Conservation (phyloP, 2,329 filamentous ascomycete species). For the Stagonosporopsis vannaccii region DNA sequence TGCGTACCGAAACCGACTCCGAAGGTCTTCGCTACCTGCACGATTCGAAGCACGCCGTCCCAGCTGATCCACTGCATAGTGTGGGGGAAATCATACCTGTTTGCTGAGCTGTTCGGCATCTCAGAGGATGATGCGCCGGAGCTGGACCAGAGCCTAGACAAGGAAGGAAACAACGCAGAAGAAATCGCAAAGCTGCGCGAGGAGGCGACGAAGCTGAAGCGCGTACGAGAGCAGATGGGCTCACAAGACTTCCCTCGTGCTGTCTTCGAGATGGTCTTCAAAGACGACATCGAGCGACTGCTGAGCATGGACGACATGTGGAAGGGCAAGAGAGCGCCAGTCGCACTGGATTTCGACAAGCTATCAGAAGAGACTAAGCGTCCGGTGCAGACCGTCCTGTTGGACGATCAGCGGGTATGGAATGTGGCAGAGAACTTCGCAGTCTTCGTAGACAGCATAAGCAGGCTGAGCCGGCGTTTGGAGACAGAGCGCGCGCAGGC, state of each 20-base stretch:
- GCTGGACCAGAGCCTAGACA: slow-evolving; percentile 80
- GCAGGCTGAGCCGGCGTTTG: slow-evolving; percentile 77
- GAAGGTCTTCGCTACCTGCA: slow-evolving; percentile 95
- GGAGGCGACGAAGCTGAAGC: slow-evolving; percentile 83
- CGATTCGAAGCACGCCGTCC: slow-evolving; percentile 93
- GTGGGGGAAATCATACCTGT: slow-evolving; percentile 95
- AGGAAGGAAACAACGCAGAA: slow-evolving; percentile 80
- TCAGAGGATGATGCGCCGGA: slow-evolving; percentile 84
- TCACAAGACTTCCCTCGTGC: slow-evolving; percentile 77
- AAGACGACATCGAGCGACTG: slow-evolving; percentile 81
- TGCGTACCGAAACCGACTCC: slow-evolving; percentile 89
- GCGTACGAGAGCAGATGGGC: slow-evolving; percentile 81
- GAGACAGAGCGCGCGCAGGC: slow-evolving; percentile 66
- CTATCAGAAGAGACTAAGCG: slow-evolving; percentile 63
- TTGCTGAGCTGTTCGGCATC: slow-evolving; percentile 91
- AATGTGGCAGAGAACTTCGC: slow-evolving; percentile 81
- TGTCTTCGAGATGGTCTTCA: slow-evolving; percentile 94
- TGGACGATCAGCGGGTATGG: slow-evolving; percentile 80
- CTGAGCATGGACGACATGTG: slow-evolving; percentile 95
- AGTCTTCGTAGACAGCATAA: slow-evolving; percentile 85
- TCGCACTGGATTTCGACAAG: slow-evolving; percentile 72
- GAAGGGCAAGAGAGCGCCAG: slow-evolving; percentile 80
- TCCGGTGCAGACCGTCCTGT: slow-evolving; percentile 61
- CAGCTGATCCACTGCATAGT: slow-evolving; percentile 99
- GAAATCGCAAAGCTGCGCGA: slow-evolving; percentile 88